Percentiles rank a stretch among this genome's conserved stretches.
Conservation (phyloP, 805 yeast genomes). For the Ogataea pilisensis region DNA sequence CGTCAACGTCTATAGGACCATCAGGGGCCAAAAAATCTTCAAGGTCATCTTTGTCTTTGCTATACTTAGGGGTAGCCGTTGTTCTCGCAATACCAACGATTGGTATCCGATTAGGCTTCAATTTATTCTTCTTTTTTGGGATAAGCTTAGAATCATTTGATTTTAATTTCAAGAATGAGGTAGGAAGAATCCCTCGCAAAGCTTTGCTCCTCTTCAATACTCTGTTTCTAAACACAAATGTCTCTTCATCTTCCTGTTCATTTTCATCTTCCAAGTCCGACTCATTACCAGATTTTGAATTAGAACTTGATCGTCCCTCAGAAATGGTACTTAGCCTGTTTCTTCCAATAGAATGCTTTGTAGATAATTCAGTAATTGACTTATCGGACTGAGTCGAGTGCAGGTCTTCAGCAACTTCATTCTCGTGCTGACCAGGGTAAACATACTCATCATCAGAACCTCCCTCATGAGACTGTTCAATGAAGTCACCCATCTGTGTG, state of each 20-base stretch:
- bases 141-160: not conserved
- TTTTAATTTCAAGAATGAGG: conserved; percentile 17
- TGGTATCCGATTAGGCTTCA: not conserved
- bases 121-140: not conserved
- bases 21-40: conserved; percentile 15
- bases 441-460: conserved; percentile 21
- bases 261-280: not conserved
- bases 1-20: conserved; percentile 3
- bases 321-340: not conserved
- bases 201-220: conserved; percentile 19
- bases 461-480: conserved; percentile 2
- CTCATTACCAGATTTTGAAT: not conserved
- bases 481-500: conserved; percentile 11
- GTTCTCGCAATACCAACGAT: conserved; percentile 21
- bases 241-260: conserved; percentile 11
- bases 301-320: not conserved
- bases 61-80: conserved; percentile 3
- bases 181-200: conserved; percentile 25
- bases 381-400: not conserved
- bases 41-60: conserved; percentile 1
- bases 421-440: conserved; percentile 12
- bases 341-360: not conserved
- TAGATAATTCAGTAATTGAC: not conserved
- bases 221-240: conserved; percentile 19
- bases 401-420: conserved; percentile 2